Base-by-base conservation (phyloP, 2,329 filamentous ascomycete species). In the Hymenoscyphus linearis region DNA sequence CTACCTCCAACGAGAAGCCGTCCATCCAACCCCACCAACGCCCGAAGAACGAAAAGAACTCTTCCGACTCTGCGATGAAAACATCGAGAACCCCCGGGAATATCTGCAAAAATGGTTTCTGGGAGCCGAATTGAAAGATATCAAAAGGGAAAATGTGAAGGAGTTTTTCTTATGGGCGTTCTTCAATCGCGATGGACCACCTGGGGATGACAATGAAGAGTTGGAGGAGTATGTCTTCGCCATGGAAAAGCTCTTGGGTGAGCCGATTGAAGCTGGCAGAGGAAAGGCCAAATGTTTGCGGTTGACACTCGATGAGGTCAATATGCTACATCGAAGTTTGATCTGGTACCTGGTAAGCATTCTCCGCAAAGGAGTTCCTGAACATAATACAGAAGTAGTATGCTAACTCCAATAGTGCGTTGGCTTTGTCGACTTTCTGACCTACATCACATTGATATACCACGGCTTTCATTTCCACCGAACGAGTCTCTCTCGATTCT, bases 131-230 rank as follows among this genome's bases (percentile, higher is more conserved):
- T 55, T 74, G 2, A 72, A 76, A 31, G 82, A 85, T 31, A 82
- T 88, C 53, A 78, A 79, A 59, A 75, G 78, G 14, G 83, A 86
- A 35, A 85, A 87, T 69, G 67, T 87, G 57, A 83, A 82, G 70
- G 81, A 85, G 59, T 86, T 85, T 69, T 76, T 84, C 22, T 73
- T 78, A n/a, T 88, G 84, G 85, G 82, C 81, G 0, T 82, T 87
- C 58, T 77, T 83, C 55, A 82, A 81, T 64, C 75, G 76, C 10
- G 76, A 74, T 10, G 74, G 78, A 3, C 71, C 72, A 55, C 74
- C 75, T 27, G 71, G 75, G 5, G 75, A 77, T 18, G 73, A 82
- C 55, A 76, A 83, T 12, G 79, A 80, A 26, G 81, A 85, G 71
- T 69, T 87, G 53, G 80, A 86, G 40, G 78, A 78, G 60, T 85